phyloP scores from a whole-genome alignment of 805 yeast species.

The Metschnikowia colocasiae region DNA sequence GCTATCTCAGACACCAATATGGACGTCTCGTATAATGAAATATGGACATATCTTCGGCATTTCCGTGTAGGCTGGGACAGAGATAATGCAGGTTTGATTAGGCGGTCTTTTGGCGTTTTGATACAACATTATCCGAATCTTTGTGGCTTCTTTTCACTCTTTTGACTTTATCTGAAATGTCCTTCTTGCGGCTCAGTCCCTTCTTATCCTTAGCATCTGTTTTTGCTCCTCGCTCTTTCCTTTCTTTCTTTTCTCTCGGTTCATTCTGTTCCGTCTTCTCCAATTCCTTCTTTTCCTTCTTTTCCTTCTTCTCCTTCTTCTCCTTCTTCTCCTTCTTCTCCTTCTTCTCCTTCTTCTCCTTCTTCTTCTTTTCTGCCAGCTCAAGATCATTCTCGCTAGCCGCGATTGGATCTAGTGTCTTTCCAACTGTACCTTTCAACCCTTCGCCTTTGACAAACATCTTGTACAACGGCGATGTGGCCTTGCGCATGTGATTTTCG shows the following conservation, averaged over 20 bases:
- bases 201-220: slow-evolving; percentile 15
- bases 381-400: slow-evolving; percentile 20
- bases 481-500: slow-evolving; percentile 45
- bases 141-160: slow-evolving; percentile 16
- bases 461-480: slow-evolving; percentile 69
- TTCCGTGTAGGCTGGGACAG: too few relatives aligned
- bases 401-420: slow-evolving; percentile 14
- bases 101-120: neutral
- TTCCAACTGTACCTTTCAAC: slow-evolving; percentile 68
- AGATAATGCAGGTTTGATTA: too few relatives aligned
- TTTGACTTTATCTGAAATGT: slow-evolving; percentile 19
- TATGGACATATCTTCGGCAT: too few relatives aligned
- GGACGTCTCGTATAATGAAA: too few relatives aligned
- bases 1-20: too few relatives aligned
- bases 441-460: slow-evolving; percentile 90
- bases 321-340: slow-evolving; percentile 21
- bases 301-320: slow-evolving; percentile 22
- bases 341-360: slow-evolving; percentile 28
- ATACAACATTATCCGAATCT: neutral
- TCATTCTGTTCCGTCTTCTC: slow-evolving; percentile 18
- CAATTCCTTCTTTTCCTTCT: slow-evolving; percentile 22
- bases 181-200: slow-evolving; percentile 17
- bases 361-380: slow-evolving; percentile 27
- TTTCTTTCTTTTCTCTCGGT: neutral
- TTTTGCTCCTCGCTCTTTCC: slow-evolving; percentile 10